Evolutionary conservation across 805 yeast genomes (phyloP).

Genomic region (Wickerhamiella lipophila): DNA sequence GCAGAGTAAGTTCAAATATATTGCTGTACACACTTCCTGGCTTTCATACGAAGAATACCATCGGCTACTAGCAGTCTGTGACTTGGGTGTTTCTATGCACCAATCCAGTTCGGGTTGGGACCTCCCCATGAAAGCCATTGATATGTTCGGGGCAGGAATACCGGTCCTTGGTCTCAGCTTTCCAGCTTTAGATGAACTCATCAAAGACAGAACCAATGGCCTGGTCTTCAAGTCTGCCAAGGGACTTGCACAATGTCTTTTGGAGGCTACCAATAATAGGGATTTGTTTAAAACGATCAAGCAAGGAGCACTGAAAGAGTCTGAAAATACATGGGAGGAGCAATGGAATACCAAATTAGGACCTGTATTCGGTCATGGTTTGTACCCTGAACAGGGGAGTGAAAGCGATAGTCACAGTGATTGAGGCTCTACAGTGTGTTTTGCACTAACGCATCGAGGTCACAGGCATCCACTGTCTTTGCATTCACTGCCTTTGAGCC

Average conservation of each 20-base stretch:
- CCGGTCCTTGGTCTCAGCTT: slow-evolving; percentile 76
- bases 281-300: slow-evolving; percentile 33
- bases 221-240: slow-evolving; percentile 34
- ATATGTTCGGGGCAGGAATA: slow-evolving; percentile 89
- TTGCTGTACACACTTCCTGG: slow-evolving; percentile 61
- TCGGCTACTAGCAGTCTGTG: slow-evolving; percentile 56
- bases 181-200: slow-evolving; percentile 67
- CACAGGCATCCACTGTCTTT: too few species aligned
- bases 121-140: slow-evolving; percentile 93
- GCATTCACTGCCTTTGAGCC: too few species aligned
- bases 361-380: slow-evolving; percentile 31
- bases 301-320: slow-evolving; percentile 62
- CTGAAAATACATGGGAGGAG: slow-evolving; percentile 55
- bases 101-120: slow-evolving; percentile 87
- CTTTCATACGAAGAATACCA: slow-evolving; percentile 70
- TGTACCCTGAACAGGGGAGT: slow-evolving; percentile 20
- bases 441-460: too few species aligned
- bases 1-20: slow-evolving; percentile 34
- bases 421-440: too few species aligned
- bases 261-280: slow-evolving; percentile 26
- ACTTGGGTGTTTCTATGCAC: slow-evolving; percentile 81
- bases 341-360: slow-evolving; percentile 54
- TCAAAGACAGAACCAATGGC: slow-evolving; percentile 60
- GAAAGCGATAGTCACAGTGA: slow-evolving; percentile 17
- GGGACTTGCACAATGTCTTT: slow-evolving; percentile 36